These are phyloP conservation scores for Elsinoe fawcettii DNA, from an alignment of 2,329 filamentous ascomycete species.

Conservation along the genomic window DNA sequence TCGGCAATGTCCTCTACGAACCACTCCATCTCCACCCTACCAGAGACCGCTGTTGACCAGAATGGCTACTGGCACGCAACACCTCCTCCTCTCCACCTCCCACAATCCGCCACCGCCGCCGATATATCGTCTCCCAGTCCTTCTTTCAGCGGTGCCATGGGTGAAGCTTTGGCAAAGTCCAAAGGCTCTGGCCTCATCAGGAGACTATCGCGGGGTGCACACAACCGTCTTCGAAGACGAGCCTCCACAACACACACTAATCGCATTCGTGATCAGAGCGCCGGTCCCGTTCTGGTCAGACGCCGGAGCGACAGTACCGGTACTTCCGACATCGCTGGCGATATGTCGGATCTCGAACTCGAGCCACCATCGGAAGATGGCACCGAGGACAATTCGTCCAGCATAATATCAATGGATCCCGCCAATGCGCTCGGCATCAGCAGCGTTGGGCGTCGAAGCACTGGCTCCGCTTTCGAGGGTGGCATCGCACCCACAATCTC, in stretches of 20 bases:
- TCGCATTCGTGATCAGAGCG: slow-evolving; percentile 71
- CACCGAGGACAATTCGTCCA: slow-evolving; percentile 25
- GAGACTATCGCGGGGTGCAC: slow-evolving; percentile 73
- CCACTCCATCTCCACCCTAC: slow-evolving; percentile 60
- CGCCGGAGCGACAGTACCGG: slow-evolving; percentile 84
- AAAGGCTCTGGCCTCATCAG: slow-evolving; percentile 59
- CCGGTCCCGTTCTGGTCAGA: slow-evolving; percentile 80
- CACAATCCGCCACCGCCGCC: slow-evolving; percentile 18
- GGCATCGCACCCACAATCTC: slow-evolving; percentile 66
- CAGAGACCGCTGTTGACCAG: slow-evolving; percentile 40
- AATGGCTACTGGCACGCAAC: slow-evolving; percentile 8
- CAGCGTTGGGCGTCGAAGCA: slow-evolving; percentile 23
- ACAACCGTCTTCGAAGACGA: slow-evolving; percentile 62
- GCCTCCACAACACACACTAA: slow-evolving; percentile 69
- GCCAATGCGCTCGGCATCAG: slow-evolving; percentile 37
- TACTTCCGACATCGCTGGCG: slow-evolving; percentile 42
- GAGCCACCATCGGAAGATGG: slow-evolving; percentile 50
- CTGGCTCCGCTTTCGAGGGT: slow-evolving; percentile 31
- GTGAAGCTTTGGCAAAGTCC: slow-evolving; percentile 19
- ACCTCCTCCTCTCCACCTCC: slow-evolving; percentile 17
- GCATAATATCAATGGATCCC: slow-evolving; percentile 24
- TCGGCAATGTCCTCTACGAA: slow-evolving; percentile 42
- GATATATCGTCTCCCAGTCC: slow-evolving; percentile 17
- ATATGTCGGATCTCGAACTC: slow-evolving; percentile 44
- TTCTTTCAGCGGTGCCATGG: slow-evolving; percentile 19